Percentiles rank a stretch among this genome's conserved stretches.
phyloP scores from a whole-genome alignment of 306 rosid species.

The Luffa acutangula region DNA sequence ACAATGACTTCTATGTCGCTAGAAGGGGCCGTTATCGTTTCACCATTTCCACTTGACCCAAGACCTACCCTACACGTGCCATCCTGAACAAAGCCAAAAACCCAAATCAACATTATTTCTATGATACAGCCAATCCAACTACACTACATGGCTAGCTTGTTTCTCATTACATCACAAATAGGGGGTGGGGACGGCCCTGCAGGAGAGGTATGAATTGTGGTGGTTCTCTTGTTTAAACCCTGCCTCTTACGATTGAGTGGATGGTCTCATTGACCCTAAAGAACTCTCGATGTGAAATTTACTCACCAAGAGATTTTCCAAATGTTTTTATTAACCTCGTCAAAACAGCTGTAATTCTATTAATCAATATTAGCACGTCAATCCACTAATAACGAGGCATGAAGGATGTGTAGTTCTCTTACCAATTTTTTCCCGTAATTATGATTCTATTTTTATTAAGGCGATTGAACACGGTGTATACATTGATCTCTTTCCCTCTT shows the following conservation, averaged over 20 bases:
- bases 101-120: background rate
- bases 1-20: conserved; percentile 70
- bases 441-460: background rate
- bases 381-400: background rate
- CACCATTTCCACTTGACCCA: conserved; percentile 70
- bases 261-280: background rate
- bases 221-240: background rate
- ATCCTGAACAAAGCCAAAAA: conserved; percentile 43
- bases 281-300: background rate
- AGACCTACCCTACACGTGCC: conserved; percentile 69
- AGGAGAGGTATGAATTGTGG: background rate
- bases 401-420: background rate
- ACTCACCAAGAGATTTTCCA: background rate
- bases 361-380: background rate
- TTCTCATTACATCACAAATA: background rate
- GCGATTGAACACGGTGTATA: background rate
- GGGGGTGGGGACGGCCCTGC: background rate
- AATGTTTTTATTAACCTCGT: background rate
- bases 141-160: background rate
- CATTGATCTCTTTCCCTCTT: background rate
- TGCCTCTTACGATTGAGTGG: background rate
- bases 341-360: background rate
- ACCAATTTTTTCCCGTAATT: background rate
- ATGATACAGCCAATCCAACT: background rate
- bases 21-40: conserved; percentile 46